Evolutionary conservation across 2,329 filamentous ascomycete species (phyloP).

Genomic region (Nannizziopsis barbatae): DNA sequence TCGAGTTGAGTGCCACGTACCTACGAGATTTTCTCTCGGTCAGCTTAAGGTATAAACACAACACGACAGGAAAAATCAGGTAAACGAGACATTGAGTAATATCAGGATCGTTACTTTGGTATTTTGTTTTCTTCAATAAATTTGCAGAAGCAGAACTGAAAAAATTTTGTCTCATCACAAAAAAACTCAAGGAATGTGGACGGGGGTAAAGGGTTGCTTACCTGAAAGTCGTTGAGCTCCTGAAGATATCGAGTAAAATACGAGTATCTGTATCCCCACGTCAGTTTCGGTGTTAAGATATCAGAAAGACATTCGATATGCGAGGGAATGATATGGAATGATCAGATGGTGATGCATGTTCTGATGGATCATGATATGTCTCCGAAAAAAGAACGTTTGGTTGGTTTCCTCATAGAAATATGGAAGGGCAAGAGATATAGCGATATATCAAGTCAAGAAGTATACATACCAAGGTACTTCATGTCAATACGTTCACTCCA

Average conservation of each 20-base stretch:
- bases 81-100: not conserved
- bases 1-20: not conserved
- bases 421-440: not conserved
- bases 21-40: not conserved
- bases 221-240: not conserved
- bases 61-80: not conserved
- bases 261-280: not conserved
- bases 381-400: slow-evolving; percentile 43
- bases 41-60: not conserved
- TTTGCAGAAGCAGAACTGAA: slow-evolving; percentile 56
- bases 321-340: slow-evolving; percentile 4
- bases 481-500: no score
- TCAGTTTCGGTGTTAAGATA: not conserved
- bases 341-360: slow-evolving; percentile 55
- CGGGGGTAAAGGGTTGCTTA: not conserved
- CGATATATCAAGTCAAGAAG: not conserved
- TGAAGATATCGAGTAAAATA: not conserved
- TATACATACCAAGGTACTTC: not conserved
- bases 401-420: slow-evolving; percentile 41
- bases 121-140: slow-evolving; percentile 47
- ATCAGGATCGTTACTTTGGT: slow-evolving; percentile 44
- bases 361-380: slow-evolving; percentile 44
- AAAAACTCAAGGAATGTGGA: slow-evolving; percentile 13
- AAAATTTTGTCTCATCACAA: slow-evolving; percentile 41
- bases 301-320: slow-evolving; percentile 12